phyloP scores from a whole-genome alignment of 805 yeast species.

The Wickerhamiella domercqiae region DNA sequence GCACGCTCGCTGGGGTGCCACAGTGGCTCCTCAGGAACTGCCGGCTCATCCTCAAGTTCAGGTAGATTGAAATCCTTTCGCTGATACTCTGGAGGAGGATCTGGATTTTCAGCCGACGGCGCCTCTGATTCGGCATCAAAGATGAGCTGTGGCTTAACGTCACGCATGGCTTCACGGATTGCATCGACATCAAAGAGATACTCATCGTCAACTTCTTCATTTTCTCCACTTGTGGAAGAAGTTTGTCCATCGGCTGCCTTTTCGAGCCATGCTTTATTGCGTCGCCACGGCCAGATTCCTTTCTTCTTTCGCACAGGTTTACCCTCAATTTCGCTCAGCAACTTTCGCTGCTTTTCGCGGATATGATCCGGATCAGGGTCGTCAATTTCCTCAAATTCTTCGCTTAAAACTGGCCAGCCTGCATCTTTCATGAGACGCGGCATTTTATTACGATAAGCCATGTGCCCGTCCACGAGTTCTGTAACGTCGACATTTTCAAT shows the following conservation, averaged over 20 bases:
- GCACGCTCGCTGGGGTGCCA: neutral
- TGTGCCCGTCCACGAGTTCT: slow-evolving; percentile 78
- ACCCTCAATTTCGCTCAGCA: slow-evolving; percentile 51
- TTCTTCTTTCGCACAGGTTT: slow-evolving; percentile 20
- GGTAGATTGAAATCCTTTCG: neutral
- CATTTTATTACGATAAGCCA: slow-evolving; percentile 92
- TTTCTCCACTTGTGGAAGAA: slow-evolving; percentile 13
- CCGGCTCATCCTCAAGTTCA: slow-evolving; percentile 3
- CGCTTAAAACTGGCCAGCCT: slow-evolving; percentile 72
- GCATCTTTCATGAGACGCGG: slow-evolving; percentile 57
- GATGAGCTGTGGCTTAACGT: slow-evolving; percentile 19
- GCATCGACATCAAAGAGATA: slow-evolving; percentile 29
- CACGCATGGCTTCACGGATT: slow-evolving; percentile 23
- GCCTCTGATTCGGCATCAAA: slow-evolving; percentile 11
- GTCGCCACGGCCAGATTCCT: slow-evolving; percentile 19
- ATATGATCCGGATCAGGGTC: slow-evolving; percentile 85
- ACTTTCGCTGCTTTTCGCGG: slow-evolving; percentile 60
- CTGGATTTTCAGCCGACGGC: neutral
- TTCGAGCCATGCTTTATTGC: slow-evolving; percentile 43
- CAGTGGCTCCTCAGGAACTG: neutral
- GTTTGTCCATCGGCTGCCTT: slow-evolving; percentile 21
- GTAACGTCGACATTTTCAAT: slow-evolving; percentile 83
- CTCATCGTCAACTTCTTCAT: slow-evolving; percentile 26
- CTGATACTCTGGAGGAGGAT: slow-evolving; percentile 1
- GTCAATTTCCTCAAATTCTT: slow-evolving; percentile 88